Evolutionary conservation across 2,329 filamentous ascomycete genomes (phyloP), one percentile per base, ranked within the genome.

Genomic region (Colletotrichum paranaense): DNA sequence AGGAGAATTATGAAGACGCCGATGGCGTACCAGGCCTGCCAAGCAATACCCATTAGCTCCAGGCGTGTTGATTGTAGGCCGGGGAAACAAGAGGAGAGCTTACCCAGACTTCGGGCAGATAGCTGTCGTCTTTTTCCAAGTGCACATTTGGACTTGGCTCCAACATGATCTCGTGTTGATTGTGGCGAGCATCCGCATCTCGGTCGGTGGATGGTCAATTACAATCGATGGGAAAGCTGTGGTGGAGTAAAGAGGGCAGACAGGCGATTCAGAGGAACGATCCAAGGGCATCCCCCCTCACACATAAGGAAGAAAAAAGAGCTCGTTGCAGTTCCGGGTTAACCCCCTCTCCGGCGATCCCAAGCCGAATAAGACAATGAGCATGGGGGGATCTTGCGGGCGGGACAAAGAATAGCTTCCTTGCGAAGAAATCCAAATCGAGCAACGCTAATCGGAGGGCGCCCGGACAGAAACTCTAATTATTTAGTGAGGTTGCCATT

Each of bases 91-190:
- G 16, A 3, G 16, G n/a, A 5, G 30, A 11, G 2, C 72, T 30
- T 49, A 76, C 76, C 68, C 75, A 72, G 55, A 76, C 72, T 62
- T 77, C 76, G 8, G 75, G 69, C 4, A 77, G 22, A 32, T 77
- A 77, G 8, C 62, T 65, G 52, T 68, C 62, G 55, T 75, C 70
- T n/a, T 46, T 9, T 52, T 75, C 70, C 52, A 74, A 49, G n/a
- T 74, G 49, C 52, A 75, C 70, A 32, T 69, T 58, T 22, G 62
- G 22, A 53, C 73, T 74, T 35, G 73, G 67, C 22, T 56, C 59
- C 60, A 60, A 38, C 63, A 72, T 73, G 56, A 65, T 73, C 63
- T 60, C 22, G 35, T 59, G 46, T 65, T 53, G 5, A 8, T 22
- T 14, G 6, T 16, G 22, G 16, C 28, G 22, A n/a, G 28, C 66